A percentile compares a stretch with the other conserved stretches of the same genome.
phyloP scores from a whole-genome alignment of 768 basidiomycete species.

The Suillus cothurnatus region DNA sequence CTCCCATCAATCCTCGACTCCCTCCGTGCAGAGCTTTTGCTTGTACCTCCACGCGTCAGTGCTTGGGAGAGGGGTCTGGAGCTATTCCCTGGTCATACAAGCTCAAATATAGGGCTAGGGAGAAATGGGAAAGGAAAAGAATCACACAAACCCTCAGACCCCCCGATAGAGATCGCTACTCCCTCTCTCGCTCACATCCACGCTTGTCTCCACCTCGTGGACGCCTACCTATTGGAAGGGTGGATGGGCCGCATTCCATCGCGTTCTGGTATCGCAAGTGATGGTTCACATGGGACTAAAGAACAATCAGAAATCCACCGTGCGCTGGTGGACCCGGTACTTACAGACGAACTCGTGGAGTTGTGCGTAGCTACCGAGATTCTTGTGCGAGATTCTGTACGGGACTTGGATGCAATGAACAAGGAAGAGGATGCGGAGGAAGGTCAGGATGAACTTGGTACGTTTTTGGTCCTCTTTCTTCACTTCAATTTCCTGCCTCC shows the following conservation, averaged over 20 bases:
- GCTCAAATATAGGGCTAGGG: constrained; percentile 15
- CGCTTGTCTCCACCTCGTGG: constrained; percentile 60
- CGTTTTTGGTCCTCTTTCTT: neutral
- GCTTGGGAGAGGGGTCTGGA: constrained; percentile 45
- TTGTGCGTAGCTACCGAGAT: constrained; percentile 4
- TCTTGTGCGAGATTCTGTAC: neutral
- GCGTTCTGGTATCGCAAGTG: constrained; percentile 9
- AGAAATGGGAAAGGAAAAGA: neutral
- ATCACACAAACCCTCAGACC: neutral
- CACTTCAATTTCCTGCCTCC: neutral
- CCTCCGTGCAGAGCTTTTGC: constrained; percentile 40
- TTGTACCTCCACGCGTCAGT: constrained; percentile 40
- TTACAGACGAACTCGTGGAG: constrained; percentile 2
- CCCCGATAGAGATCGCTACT: neutral
- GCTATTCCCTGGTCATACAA: constrained; percentile 33
- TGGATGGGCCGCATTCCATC: constrained; percentile 40
- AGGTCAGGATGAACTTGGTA: neutral
- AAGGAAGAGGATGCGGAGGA: neutral
- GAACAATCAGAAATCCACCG: constrained; percentile 5
- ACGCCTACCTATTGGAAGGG: constrained; percentile 61
- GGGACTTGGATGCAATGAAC: neutral
- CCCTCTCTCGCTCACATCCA: constrained; percentile 51
- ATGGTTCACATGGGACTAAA: constrained; percentile 15
- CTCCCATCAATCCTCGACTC: constrained; percentile 34
- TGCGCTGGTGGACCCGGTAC: neutral